Evolutionary conservation across 371 early-diverging fungal species (phyloP).

Genomic region (Rhizopus microsporus): DNA sequence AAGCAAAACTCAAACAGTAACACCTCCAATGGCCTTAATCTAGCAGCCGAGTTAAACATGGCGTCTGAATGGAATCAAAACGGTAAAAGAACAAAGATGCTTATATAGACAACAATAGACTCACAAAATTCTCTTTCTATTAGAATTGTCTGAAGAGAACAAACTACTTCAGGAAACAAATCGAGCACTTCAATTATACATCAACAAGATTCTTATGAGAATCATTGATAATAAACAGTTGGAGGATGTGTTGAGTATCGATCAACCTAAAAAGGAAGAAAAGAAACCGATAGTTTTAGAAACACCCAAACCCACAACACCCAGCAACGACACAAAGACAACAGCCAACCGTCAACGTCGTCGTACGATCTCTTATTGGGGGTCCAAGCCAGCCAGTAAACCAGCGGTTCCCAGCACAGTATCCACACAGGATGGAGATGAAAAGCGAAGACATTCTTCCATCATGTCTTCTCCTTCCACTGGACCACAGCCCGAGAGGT

Average conservation of each 20-base stretch:
- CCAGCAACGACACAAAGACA: neutral
- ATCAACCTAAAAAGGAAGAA: slow-evolving; percentile 35
- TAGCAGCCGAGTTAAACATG: slow-evolving; percentile 62
- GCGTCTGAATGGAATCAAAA: slow-evolving; percentile 39
- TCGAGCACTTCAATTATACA: slow-evolving; percentile 49
- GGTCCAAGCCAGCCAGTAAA: slow-evolving; percentile 20
- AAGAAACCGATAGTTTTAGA: slow-evolving; percentile 14
- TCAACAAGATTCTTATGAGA: slow-evolving; percentile 55
- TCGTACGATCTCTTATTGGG: slow-evolving; percentile 55
- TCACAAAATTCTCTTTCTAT: neutral
- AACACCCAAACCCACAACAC: neutral
- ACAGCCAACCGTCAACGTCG: slow-evolving; percentile 33
- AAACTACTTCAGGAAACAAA: slow-evolving; percentile 49
- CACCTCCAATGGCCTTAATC: slow-evolving; percentile 33
- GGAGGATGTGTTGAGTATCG: slow-evolving; percentile 52
- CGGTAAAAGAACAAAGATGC: slow-evolving; percentile 16
- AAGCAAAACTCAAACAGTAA: neutral
- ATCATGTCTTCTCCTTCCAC: neutral
- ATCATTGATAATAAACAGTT: slow-evolving; percentile 50
- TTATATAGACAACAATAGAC: neutral
- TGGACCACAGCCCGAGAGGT: slow-evolving; percentile 21
- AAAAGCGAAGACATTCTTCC: slow-evolving; percentile 22
- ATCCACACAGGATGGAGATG: slow-evolving; percentile 3
- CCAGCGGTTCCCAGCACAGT: slow-evolving; percentile 2
- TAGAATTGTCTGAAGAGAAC: slow-evolving; percentile 49